Evolutionary conservation across 164 flowering plant genomes (phyloP).

Genomic region (Aristolochia contorta): DNA sequence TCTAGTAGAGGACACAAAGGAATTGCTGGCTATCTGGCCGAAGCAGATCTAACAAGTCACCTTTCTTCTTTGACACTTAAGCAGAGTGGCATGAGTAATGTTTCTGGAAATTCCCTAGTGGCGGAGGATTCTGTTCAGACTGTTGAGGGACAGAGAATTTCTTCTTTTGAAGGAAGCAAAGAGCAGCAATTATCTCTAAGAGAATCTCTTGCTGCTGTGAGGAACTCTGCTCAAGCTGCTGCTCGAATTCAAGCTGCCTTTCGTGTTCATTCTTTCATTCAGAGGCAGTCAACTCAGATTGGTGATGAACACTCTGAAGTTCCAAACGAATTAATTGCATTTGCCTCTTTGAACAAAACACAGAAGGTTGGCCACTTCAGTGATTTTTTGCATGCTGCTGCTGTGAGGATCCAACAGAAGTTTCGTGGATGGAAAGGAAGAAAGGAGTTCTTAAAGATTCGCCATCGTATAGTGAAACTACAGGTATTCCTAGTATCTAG

Average conservation of each 20-base stretch:
- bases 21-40: constrained; percentile 73
- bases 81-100: constrained; percentile 19
- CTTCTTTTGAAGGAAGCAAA: constrained; percentile 10
- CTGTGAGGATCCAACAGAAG: constrained; percentile 50
- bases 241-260: constrained; percentile 51
- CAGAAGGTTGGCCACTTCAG: constrained; percentile 29
- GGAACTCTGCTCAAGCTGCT: constrained; percentile 62
- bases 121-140: constrained; percentile 30
- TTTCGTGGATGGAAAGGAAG: constrained; percentile 72
- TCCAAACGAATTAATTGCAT: constrained; percentile 28
- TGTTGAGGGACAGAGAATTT: constrained; percentile 20
- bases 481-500: constrained; percentile 32
- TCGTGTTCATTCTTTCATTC: constrained; percentile 39
- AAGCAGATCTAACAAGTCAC: constrained; percentile 42
- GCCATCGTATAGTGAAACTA: constrained; percentile 54
- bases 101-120: constrained; percentile 20
- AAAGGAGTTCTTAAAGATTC: constrained; percentile 47
- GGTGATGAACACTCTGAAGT: constrained; percentile 23
- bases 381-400: constrained; percentile 52
- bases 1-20: constrained; percentile 66
- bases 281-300: constrained; percentile 24
- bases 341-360: constrained; percentile 28
- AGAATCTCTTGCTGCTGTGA: constrained; percentile 51
- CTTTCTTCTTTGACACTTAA: constrained; percentile 27
- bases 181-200: constrained; percentile 29